A percentile compares a stretch with the other conserved stretches of the same genome.
Conservation (phyloP, 2,329 filamentous ascomycete genomes). For the Apiospora marii region DNA sequence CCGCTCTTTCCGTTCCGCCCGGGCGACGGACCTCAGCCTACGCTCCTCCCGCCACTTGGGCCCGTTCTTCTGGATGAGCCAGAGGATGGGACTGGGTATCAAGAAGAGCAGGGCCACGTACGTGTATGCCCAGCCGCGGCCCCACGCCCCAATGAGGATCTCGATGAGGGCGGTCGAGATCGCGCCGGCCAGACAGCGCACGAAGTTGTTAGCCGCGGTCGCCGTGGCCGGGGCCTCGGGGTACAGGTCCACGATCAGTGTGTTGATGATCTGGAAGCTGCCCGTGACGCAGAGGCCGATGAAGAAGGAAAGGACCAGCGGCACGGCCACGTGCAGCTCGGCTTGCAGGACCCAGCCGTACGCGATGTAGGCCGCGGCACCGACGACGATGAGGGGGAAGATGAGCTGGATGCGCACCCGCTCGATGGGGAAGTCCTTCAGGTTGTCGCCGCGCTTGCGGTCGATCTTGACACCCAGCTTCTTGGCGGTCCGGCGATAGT, state of each 20-base stretch:
- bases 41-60: constrained; percentile 61
- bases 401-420: constrained; percentile 61
- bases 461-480: constrained; percentile 68
- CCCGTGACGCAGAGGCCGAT: constrained; percentile 66
- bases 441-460: constrained; percentile 62
- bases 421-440: constrained; percentile 62
- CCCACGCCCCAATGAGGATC: constrained; percentile 63
- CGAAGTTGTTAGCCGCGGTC: constrained; percentile 70
- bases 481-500: constrained; percentile 73
- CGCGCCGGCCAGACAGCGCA: constrained; percentile 68
- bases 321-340: constrained; percentile 59
- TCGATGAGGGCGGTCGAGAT: constrained; percentile 66
- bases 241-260: constrained; percentile 69
- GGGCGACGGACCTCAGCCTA: constrained; percentile 47
- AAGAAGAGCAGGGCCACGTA: constrained; percentile 62
- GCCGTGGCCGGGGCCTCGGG: constrained; percentile 67
- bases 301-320: constrained; percentile 63
- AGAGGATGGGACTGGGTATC: constrained; percentile 56
- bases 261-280: constrained; percentile 69
- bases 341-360: constrained; percentile 66
- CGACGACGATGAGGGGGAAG: constrained; percentile 61
- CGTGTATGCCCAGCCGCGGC: constrained; percentile 69
- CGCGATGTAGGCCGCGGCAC: constrained; percentile 59
- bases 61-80: constrained; percentile 56
- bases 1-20: constrained; percentile 42